phyloP scores from a whole-genome alignment of 345 rosid species.

The Citrus sp. region DNA sequence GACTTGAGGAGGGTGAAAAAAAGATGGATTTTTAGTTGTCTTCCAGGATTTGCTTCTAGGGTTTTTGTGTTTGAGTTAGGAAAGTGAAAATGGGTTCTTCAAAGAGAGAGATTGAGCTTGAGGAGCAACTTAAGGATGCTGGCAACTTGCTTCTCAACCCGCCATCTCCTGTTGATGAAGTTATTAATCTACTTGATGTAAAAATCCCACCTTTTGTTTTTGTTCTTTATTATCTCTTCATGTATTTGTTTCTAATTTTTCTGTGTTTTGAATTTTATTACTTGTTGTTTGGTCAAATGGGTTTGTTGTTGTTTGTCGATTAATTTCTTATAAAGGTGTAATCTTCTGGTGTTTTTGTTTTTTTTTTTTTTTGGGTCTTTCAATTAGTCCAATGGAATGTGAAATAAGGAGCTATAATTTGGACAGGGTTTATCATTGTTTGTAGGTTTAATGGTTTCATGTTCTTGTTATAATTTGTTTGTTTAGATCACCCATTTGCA shows the following conservation, averaged over 20 bases:
- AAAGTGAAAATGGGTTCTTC: constrained; percentile 42
- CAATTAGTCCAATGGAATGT: neutral
- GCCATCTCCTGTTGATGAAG: constrained; percentile 43
- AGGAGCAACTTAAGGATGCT: constrained; percentile 48
- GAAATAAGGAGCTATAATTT: constrained; percentile 3
- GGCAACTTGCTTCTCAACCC: constrained; percentile 52
- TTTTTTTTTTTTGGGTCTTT: constrained; percentile 1
- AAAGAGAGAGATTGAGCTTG: constrained; percentile 28
- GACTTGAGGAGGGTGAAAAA: neutral
- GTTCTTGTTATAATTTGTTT: constrained; percentile 2
- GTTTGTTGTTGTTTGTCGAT: neutral
- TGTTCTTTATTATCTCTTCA: constrained; percentile 2
- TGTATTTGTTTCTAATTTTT: neutral
- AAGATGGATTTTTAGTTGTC: neutral
- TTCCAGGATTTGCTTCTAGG: constrained; percentile 26
- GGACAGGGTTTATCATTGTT: neutral
- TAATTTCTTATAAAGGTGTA: neutral
- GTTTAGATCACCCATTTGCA: neutral
- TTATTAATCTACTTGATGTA: constrained; percentile 61
- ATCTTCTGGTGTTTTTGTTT: neutral
- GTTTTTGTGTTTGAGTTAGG: constrained; percentile 15
- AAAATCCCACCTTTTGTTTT: neutral
- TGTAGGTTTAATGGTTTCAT: neutral
- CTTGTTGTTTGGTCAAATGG: neutral
- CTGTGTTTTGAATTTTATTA: neutral